These are phyloP conservation scores for Apiospora malaysiana DNA, from an alignment of 2,329 filamentous ascomycete species.

Conservation along the genomic window DNA sequence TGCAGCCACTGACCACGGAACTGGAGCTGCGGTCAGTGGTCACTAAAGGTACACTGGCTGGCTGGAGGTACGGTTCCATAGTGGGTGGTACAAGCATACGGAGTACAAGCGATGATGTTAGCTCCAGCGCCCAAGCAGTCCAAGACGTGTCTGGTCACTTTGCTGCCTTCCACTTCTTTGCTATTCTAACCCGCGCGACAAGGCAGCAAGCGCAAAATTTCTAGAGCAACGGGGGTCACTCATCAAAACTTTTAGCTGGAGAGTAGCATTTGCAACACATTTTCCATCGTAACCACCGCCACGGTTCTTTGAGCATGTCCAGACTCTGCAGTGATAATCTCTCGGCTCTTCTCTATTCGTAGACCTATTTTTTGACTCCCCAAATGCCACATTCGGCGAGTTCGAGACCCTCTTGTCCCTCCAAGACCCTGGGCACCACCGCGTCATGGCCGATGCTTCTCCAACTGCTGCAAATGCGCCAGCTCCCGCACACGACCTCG, in stretches of 20 bases:
- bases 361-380: conserved; percentile 60
- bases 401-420: conserved; percentile 55
- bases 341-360: conserved; percentile 50
- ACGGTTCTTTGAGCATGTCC: conserved; percentile 59
- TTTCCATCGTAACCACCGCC: conserved; percentile 52
- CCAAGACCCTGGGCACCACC: conserved; percentile 48
- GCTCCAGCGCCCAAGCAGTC: background rate
- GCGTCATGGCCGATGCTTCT: conserved; percentile 58
- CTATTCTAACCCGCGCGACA: conserved; percentile 14
- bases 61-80: too few relatives aligned
- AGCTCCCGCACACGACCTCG: conserved; percentile 14
- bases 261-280: conserved; percentile 48
- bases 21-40: too few relatives aligned
- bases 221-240: conserved; percentile 17
- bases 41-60: too few relatives aligned
- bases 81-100: too few relatives aligned
- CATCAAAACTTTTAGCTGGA: conserved; percentile 52
- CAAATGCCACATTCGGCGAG: conserved; percentile 66
- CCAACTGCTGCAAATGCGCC: conserved; percentile 20
- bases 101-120: background rate
- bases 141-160: conserved; percentile 12
- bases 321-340: conserved; percentile 55
- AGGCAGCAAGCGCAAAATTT: conserved; percentile 19
- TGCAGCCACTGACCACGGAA: conserved; percentile 2
- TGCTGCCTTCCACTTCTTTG: conserved; percentile 9